These are phyloP conservation scores for Colletotrichum eleusines DNA, from an alignment of 2,329 filamentous ascomycete species.

Conservation along the genomic window DNA sequence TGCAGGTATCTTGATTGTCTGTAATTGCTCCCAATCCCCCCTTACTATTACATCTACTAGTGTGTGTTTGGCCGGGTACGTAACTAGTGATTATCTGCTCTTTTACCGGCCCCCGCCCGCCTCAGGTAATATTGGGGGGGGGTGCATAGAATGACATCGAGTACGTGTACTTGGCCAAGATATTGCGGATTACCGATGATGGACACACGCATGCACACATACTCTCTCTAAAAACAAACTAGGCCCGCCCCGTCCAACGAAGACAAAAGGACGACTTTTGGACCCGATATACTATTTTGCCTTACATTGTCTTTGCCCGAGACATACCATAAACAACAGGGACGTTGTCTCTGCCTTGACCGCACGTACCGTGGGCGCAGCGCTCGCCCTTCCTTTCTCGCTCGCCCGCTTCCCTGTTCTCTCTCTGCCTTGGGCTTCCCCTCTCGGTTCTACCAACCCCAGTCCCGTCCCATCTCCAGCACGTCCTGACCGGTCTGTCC, in stretches of 20 bases:
- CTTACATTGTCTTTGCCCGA: background rate
- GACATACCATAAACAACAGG: background rate
- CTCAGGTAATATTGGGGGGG: background rate
- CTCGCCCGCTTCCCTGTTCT: background rate
- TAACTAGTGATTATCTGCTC: background rate
- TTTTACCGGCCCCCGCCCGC: background rate
- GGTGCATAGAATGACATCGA: background rate
- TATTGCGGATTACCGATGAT: background rate
- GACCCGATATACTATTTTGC: background rate
- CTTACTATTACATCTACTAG: background rate
- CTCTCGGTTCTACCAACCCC: conserved; percentile 15
- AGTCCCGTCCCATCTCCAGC: conserved; percentile 21
- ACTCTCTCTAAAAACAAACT: background rate
- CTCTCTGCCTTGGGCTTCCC: conserved; percentile 5
- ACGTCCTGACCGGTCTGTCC: conserved; percentile 12
- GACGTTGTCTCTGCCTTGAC: conserved; percentile 5
- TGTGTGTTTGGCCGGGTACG: background rate
- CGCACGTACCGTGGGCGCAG: conserved; percentile 2
- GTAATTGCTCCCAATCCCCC: background rate
- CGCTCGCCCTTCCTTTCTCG: conserved; percentile 9
- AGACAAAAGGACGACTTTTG: background rate
- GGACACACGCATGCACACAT: background rate
- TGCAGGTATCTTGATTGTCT: background rate
- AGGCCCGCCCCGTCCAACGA: background rate
- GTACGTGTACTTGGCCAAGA: background rate